Conservation (phyloP, 2,329 filamentous ascomycete species). For the Magnaporthiopsis rhizophila region DNA sequence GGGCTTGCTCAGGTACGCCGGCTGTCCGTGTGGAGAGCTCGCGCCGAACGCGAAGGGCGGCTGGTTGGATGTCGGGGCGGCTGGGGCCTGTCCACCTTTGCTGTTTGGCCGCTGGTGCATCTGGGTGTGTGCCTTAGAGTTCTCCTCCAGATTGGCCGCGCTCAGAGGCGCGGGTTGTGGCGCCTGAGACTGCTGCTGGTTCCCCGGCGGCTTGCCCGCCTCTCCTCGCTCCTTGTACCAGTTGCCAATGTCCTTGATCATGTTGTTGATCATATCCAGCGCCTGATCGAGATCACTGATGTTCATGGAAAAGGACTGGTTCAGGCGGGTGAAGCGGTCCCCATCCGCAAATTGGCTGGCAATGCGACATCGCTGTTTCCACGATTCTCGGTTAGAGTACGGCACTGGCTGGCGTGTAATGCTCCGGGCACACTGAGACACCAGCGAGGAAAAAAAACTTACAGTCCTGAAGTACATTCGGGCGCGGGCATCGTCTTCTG, state of each 20-base stretch:
- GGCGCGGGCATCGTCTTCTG: constrained; percentile 40
- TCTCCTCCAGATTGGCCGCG: constrained; percentile 43
- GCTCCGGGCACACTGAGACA: too few relatives aligned
- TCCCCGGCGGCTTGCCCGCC: constrained; percentile 6
- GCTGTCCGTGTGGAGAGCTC: constrained; percentile 51
- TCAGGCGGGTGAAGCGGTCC: constrained; percentile 35
- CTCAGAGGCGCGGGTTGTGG: constrained; percentile 26
- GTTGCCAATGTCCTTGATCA: constrained; percentile 35
- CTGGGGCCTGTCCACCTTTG: constrained; percentile 41
- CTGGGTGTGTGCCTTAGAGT: constrained; percentile 39
- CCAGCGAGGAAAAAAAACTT: constrained; percentile 20
- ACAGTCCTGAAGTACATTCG: constrained; percentile 46
- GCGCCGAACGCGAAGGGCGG: constrained; percentile 49
- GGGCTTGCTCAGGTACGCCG: constrained; percentile 44
- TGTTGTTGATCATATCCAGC: constrained; percentile 39
- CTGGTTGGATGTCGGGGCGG: constrained; percentile 49
- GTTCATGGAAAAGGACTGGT: constrained; percentile 43
- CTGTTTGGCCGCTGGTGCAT: constrained; percentile 34
- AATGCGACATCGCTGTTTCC: constrained; percentile 41
- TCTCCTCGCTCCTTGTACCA: constrained; percentile 3
- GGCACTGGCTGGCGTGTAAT: not conserved
- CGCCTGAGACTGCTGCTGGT: constrained; percentile 22
- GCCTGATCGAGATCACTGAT: constrained; percentile 42
- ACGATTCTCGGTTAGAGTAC: constrained; percentile 23
- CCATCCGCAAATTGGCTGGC: constrained; percentile 45